Evolutionary conservation across 805 yeast genomes (phyloP), one percentile per base, ranked within the genome.

Genomic region (Trichomonascus vanleenenianus): DNA sequence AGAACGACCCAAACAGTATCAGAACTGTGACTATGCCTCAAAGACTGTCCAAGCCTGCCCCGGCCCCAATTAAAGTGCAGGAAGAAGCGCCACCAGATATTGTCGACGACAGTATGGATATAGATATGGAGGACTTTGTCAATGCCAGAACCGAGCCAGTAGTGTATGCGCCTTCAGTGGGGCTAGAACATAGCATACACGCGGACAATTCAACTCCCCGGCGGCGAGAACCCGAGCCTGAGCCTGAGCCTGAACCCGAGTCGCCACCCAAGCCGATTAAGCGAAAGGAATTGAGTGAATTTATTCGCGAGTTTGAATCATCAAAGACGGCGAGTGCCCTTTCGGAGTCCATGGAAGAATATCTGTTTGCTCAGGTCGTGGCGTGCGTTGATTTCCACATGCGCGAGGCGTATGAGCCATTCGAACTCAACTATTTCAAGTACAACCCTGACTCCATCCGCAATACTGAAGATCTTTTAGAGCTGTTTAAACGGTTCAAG

Each of bases 381-480:
- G 72, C 74, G 1, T 74, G 78, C 0, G 64, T 81, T 2, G 78
- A 75, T 40, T 60, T 59, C 40, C 73, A 75, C 11, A 71, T 85
- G 75, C 57, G 55, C n/a, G 56, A 63, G 2, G 78, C 70, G 38
- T 84, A 74, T 56, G 78, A 73, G 11, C 33, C 39, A 10, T 70
- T 65, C 2, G 85, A 81, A 39, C 47, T 77, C 11, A 74, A 67
- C 2, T 56, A 79, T 32, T 50, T 80, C 3, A 79, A 72, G 0
- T 82, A 78, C 56, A 61, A 72, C 18, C 63, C 66, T 9, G 51
- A 61, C 12, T 31, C 55, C 2, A 50, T 75, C 1, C 35, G 33
- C 0, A 60, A 65, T 7, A 52, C 83, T n/a, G 42, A 36, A 2
- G 78, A 73, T 45, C 71, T 78, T 18, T 60, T 74, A 2, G 52